Base-by-base conservation (phyloP, 768 basidiomycete genomes). In the Lactarius deliciosus region DNA sequence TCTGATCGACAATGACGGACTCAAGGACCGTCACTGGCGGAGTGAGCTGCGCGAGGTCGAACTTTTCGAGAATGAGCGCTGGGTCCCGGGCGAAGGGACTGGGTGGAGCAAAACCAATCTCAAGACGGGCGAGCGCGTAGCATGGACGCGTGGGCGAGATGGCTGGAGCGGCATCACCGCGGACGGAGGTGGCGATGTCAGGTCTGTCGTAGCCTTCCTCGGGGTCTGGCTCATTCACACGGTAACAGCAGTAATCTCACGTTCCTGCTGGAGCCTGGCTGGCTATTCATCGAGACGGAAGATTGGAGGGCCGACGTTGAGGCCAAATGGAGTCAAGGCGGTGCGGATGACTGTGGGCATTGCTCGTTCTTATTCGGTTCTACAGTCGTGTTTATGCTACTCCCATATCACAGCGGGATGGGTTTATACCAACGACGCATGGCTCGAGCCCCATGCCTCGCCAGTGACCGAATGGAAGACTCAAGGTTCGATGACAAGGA, bases 1-100 rank as follows among this genome's bases (percentile, higher is more conserved):
- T 2, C 53, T 86, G 1, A 71, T 86, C 25, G 89, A 93, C 70
- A 79, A 94, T 68, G 88, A 92, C 68, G 79, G 77, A 13, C 81
- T 94, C 3, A 78, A 80, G 7, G 88, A 92, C 72, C 76, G 72
- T 34, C 84, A 84, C 54, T 92, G 90, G 90, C 78, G 76, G 0
- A 79, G 86, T 2, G 84, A 88, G 72, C 81, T 87, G 77, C 75
- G 84, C 7, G 82, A 86, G 40, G 89, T 93, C 18, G 89, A 91
- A 74, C 73, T 93, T 28, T 93, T 85, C 80, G 92, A 94, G 79
- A 94, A 92, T 75, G 90, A 93, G 73, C 80, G 92, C 20, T 87
- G 82, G 77, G 73, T 30, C 18, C 60, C 61, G 2, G 66, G 63
- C 38, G 74, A 57, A 64, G 60, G 59, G 74, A 75, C 38, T 61